Evolutionary conservation across 257 asterid species (phyloP).

Genomic region (Mentha longifolia): DNA sequence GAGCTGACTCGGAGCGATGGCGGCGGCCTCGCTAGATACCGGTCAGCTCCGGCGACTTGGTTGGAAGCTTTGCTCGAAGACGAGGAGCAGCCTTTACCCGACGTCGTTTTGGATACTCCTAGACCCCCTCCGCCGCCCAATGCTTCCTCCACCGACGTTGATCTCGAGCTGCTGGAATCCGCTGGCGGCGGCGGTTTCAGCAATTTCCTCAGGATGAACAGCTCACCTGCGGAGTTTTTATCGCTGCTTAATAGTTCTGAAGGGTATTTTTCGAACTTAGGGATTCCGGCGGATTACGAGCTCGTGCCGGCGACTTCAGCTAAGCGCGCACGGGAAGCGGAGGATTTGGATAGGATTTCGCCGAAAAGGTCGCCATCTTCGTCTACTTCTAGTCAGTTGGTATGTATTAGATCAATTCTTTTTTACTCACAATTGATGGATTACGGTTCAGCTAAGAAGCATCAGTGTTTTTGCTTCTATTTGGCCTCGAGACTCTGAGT

Average conservation of each 20-base stretch:
- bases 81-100: conserved; percentile 48
- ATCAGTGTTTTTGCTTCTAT: conserved; percentile 25
- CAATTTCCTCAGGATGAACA: conserved; percentile 78
- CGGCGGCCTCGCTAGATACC: conserved; percentile 68
- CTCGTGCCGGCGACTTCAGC: conserved; percentile 44
- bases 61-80: conserved; percentile 89
- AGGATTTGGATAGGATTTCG: conserved; percentile 54
- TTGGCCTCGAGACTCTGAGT: conserved; percentile 13
- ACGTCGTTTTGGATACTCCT: conserved; percentile 57
- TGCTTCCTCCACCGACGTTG: conserved; percentile 46
- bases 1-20: conserved; percentile 57
- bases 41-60: conserved; percentile 96
- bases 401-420: conserved; percentile 30
- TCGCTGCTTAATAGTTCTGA: conserved; percentile 56
- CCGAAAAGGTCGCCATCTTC: conserved; percentile 47
- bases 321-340: conserved; percentile 70
- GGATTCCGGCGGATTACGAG: conserved; percentile 60
- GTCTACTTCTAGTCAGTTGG: conserved; percentile 47
- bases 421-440: not conserved
- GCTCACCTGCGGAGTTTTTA: conserved; percentile 89
- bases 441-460: not conserved
- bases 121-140: conserved; percentile 36
- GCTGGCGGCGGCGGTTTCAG: conserved; percentile 56
- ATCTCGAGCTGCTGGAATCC: conserved; percentile 72
- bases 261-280: conserved; percentile 64